phyloP scores from a whole-genome alignment of 495 filamentous ascomycete genomes.

The Rostrohypoxylon terebratum region DNA sequence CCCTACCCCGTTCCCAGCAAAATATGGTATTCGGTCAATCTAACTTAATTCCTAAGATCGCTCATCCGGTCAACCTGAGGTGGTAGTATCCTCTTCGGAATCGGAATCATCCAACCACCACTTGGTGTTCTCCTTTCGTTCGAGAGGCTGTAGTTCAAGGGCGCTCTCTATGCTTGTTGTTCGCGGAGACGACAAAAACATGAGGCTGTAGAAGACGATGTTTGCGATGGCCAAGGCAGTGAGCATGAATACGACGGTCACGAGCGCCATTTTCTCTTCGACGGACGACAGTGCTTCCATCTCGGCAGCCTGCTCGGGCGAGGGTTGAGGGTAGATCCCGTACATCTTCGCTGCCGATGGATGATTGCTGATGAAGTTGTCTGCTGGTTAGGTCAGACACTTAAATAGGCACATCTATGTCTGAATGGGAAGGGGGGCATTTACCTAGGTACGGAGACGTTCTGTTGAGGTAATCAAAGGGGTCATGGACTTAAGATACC shows the following conservation, averaged over 20 bases:
- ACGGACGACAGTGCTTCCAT: conserved; percentile 21
- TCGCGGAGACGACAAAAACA: conserved; percentile 26
- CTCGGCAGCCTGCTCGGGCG: conserved; percentile 16
- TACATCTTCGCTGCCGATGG: conserved; percentile 1
- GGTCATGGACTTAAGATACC: conserved; percentile 34
- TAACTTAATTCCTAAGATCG: neutral
- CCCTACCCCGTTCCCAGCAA: neutral
- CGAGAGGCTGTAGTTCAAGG: neutral
- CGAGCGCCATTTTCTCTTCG: conserved; percentile 15
- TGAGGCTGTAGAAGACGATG: conserved; percentile 31
- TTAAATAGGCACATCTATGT: neutral
- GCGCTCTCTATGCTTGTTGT: neutral
- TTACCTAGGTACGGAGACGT: neutral
- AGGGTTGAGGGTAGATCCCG: conserved; percentile 7
- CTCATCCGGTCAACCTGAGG: neutral
- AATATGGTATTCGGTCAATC: neutral
- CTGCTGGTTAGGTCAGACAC: conserved; percentile 1
- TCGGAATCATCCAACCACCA: conserved; percentile 39
- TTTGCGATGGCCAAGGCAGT: conserved; percentile 21
- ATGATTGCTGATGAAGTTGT: neutral
- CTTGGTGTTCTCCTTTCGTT: conserved; percentile 7
- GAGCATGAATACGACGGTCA: conserved; percentile 27
- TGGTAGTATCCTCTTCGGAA: neutral
- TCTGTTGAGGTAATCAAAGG: neutral
- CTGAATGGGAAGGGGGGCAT: neutral